Evolutionary conservation across 2,329 filamentous ascomycete species (phyloP), one percentile per base, ranked within the genome.

Genomic region (Clarireedia paspali): DNA sequence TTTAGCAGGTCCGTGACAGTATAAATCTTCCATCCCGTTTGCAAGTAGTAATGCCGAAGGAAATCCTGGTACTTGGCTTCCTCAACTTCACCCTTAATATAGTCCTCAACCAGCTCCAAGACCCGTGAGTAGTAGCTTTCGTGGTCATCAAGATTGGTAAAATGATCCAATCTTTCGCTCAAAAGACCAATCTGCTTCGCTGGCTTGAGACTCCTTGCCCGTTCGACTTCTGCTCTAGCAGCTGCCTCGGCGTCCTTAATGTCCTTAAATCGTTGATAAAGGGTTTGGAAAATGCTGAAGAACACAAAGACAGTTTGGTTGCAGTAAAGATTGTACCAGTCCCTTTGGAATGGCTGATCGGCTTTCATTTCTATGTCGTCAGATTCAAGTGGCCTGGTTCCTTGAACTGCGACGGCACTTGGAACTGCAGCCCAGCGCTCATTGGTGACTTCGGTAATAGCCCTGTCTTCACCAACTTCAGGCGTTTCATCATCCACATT

Each of bases 231-330:
- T 63, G 84, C 81, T 48, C 82, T 77, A 9, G 95, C 91, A 46
- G 85, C 81, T 3, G 81, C 78, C 64, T 88, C 87, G 67, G 86
- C 86, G 57, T 85, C 78, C 74, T 97, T 97, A 70, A 97, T 83
- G 59, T 88, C 87, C 60, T 87, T 77, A 14, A 99, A 78, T 42
- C 94, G 85, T 66, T 85, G 83, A 72, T 96, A 97, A 5, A 99
- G 76, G n/a, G 87, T 88, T 68, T 96, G 84, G 70, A 99, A 94
- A 59, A 96, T 85, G 63, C 87, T 89, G 75, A 99, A 88, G 77
- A 99, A 97, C 72, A 94, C 91, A 69, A 91, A 96, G 58, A 99
- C 86, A 3, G 87, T 89, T 65, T 90, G 82, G 70, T 96, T 97
- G 70, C 86, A 87, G 74, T 95, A 99, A 69, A 97, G 83, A 68